Evolutionary conservation across 164 flowering plant genomes (phyloP), one percentile per base, ranked within the genome.

Genomic region (Liquidambar formosana): DNA sequence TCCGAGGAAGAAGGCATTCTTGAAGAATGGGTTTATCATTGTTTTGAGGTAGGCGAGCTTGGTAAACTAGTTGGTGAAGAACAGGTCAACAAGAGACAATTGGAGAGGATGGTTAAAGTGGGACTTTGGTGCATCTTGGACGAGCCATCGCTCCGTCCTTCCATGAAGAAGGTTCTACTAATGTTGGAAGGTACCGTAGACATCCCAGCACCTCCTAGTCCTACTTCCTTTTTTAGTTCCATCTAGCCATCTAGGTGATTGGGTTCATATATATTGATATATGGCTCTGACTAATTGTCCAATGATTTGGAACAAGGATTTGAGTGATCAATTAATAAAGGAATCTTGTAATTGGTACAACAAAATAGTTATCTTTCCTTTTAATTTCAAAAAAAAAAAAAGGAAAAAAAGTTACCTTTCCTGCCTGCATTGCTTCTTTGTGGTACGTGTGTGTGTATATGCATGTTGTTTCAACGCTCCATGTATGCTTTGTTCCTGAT

Each of bases 61-160:
- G 54, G 54, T 16, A 51, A 51, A 18, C 8, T 51, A 51, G 54
- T 51, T 19, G 54, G 54, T 4, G 54, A 51, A 0, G 54, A 51
- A 51, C 21, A 51, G 54, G 21, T 51, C 21, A 21, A 51, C 18
- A 51, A n/a, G 25, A 45, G 21, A 46, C 63, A 67, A 53, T 23
- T 73, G 13, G 76, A 67, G 48, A 61, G 71, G 33, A 66, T 60
- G 71, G 47, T 73, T 18, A 73, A 67, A 56, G 63, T 73, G 45
- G 76, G 60, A 28, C 41, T 73, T 18, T 67, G 71, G 76, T 73
- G 76, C 62, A 23, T 67, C 25, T 57, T 51, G 19, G 71, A 73
- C 21, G 76, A 73, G 41, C 71, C 71, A 16, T 47, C 67, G 0
- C 47, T 73, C 0, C 75, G 81, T 58, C 81, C 78, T 18, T 60